phyloP scores from a whole-genome alignment of 768 basidiomycete genomes.

The Gloeopeniophorella convolvens region DNA sequence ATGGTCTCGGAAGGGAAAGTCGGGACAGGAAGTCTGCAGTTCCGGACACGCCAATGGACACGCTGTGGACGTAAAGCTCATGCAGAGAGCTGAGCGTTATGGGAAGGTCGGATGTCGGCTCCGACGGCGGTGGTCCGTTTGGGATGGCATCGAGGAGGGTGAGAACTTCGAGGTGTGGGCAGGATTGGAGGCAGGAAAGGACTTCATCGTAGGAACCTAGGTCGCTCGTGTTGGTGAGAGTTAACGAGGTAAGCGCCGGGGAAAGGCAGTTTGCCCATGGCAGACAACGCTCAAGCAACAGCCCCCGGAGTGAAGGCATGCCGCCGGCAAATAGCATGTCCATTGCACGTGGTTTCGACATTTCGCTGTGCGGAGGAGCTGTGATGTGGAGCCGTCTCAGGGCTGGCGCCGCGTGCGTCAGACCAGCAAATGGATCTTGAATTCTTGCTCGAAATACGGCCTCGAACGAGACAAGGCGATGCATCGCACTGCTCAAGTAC shows the following conservation, averaged over 20 bases:
- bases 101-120: slow-evolving; percentile 6
- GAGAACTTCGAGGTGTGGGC: slow-evolving; percentile 4
- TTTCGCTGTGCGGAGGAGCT: neutral
- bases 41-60: neutral
- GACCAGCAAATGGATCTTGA: neutral
- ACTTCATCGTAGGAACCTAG: neutral
- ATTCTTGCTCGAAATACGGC: neutral
- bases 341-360: neutral
- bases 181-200: neutral
- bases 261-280: neutral
- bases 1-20: neutral
- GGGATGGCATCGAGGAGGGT: neutral
- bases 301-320: neutral
- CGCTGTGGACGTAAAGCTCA: slow-evolving; percentile 2
- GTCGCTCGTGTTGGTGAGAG: neutral
- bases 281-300: neutral
- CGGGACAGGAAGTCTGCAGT: neutral
- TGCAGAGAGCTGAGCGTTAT: neutral
- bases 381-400: neutral
- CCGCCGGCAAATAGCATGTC: neutral
- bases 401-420: neutral
- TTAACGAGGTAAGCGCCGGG: neutral
- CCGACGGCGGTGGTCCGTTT: neutral
- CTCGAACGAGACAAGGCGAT: neutral
- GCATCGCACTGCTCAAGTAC: neutral